Evolutionary conservation across 495 filamentous ascomycete genomes (phyloP), one percentile per base, ranked within the genome.

Genomic region (Penicillium fimorum): DNA sequence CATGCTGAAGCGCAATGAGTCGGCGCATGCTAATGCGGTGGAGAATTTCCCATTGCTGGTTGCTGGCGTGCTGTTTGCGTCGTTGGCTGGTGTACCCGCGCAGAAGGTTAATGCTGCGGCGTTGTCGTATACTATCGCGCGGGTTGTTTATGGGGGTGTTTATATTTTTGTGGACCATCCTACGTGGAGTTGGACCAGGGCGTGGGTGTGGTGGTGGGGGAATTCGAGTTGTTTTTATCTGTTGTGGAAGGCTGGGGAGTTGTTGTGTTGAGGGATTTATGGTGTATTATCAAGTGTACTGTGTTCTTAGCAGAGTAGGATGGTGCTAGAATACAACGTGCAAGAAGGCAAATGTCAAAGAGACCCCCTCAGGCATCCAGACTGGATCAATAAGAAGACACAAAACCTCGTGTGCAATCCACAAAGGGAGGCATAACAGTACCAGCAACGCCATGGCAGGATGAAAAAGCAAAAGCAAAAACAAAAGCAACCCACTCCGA

Each of bases 11-110:
- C 75, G 79, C 1, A 70, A 70, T 58, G 77, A 81, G 56, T 47
- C 70, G 2, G 78, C 79, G 7, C 76, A 79, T 50, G 72, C 72
- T 10, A 83, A 82, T 45, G 63, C 77, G 0, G 69, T 80, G 5
- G 79, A 81, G 60, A 66, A 66, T n/a, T 71, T 63, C 43, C 30
- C 67, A 10, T 38, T 71, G 20, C 38, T 71, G 0, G 69, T 68
- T 10, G 65, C 60, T 0, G 56, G 57, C 18, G 38, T 66, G 29
- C 29, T 58, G 1, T 52, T 70, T 37, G 65, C 69, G 9, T 59
- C 53, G 0, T 17, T 51, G 20, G 69, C 69, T 2, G 64, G 67
- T 30, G 67, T 71, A 2, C 45, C 59, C 2, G 24, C 50, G 6
- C 45, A 24, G 3, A 56, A 27, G 0, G 64, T 69, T n/a, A 71